Evolutionary conservation across 2,329 filamentous ascomycete species (phyloP), one percentile per base, ranked within the genome.

Genomic region (Penicillium freii): DNA sequence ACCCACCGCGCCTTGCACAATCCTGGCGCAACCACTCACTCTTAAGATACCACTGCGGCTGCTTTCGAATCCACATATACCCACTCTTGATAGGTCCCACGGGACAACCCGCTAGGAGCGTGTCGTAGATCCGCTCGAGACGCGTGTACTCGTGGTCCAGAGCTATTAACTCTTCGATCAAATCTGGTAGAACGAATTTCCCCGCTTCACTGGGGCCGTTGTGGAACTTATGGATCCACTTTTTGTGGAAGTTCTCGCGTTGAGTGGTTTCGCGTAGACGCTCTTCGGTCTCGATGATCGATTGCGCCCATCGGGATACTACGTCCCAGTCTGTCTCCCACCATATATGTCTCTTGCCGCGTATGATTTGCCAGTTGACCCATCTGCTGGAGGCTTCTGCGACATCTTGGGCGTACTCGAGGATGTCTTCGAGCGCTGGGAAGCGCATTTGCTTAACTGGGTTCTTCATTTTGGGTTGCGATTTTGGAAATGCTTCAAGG

Each of bases 1-100:
- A 60, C 7, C 56, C 56, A 27, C 56, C 58, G 0, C 56, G 48
- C 5, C 51, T 43, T 2, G 44, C 52, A 46, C 56, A 60, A 23
- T 60, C 56, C 48, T 56, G 27, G 0, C 48, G 56, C 3, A 58
- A 17, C 51, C 56, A 56, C 10, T 21, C 19, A 34, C 47, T 57
- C 21, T 9, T n/a, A 3, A 57, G 34, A 53, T 57, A 29, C 54
- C 54, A 57, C 36, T 40, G 42, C n/a, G 54, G 43, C 29, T 57
- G 34, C 2, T 23, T 40, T 39, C 54, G 54, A 45, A 57, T 53
- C 43, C 42, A 53, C 23, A 53, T 13, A 47, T 57, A 57, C 4
- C 42, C 54, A 0, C 49, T 43, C 49, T 53, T 57, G 6, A 57
- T 57, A 13, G 54, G 50, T 2, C 54, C 49, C 4, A 33, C 42